Evolutionary conservation across 768 basidiomycete genomes (phyloP), one percentile per base, ranked within the genome.

Genomic region (Trametes sanguinea): DNA sequence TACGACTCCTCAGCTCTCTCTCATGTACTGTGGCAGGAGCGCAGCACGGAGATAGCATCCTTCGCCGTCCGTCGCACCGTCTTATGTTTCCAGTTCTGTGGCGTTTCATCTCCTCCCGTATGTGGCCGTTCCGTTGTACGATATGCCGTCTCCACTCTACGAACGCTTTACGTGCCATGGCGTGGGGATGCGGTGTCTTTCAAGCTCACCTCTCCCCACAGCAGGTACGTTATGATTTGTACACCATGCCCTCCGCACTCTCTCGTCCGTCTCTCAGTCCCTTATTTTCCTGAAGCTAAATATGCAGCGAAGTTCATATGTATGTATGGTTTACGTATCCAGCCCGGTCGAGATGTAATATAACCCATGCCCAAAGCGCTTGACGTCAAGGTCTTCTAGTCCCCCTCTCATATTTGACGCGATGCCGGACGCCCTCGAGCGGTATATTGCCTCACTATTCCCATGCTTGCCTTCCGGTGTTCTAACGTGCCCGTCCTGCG

Each of bases 291-390:
- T n/a, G 43, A 48, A 57, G 44, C 44, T 32, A 46, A 45, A 51
- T 62, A 14, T 16, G 43, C 61, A 46, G 50, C 35, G 43, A 51
- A 56, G 50, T 32, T 50, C 17, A 29, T 39, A 32, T 52, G 61
- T 62, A 62, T 62, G 61, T 62, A 57, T 29, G 14, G 6, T 45
- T 62, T 62, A 62, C 61, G 61, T 62, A 57, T 55, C 61, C 55
- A 46, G 55, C 32, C 46, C 40, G 53, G 29, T 32, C 32, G 22
- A 39, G 29, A 51, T 57, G 44, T 37, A 54, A 51, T 62, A 13
- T 11, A 30, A 17, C 55, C 50, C 55, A 50, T 52, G 54, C 55
- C 16, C 61, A 55, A 52, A 27, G 51, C 43, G 61, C 50, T 57
- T 62, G 55, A 57, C 61, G 50, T 62, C 61, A 57, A 46, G 10